phyloP scores from a whole-genome alignment of 2,329 filamentous ascomycete species.

The Byssothecium circinans region DNA sequence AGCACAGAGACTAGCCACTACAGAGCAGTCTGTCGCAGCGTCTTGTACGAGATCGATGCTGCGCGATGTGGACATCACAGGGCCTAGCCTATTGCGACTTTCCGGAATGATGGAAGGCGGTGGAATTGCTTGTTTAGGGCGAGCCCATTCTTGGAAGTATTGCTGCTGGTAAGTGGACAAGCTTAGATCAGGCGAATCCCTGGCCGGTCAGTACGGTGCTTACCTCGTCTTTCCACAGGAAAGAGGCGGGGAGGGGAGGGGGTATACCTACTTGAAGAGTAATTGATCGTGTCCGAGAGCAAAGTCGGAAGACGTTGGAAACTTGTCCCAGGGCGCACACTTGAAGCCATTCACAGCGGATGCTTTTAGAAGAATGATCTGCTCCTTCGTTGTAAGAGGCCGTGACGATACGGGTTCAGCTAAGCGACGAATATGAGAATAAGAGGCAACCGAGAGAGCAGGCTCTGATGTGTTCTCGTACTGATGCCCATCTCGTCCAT shows the following conservation, averaged over 20 bases:
- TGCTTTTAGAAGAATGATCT: conserved; percentile 73
- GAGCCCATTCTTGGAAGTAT: conserved; percentile 83
- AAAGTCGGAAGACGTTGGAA: conserved; percentile 67
- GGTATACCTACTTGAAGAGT: conserved; percentile 57
- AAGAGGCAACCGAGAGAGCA: conserved; percentile 12
- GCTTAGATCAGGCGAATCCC: conserved; percentile 69
- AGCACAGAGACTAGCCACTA: conserved; percentile 92
- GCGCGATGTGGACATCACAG: conserved; percentile 60
- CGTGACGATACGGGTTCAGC: conserved; percentile 58
- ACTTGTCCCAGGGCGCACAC: conserved; percentile 80
- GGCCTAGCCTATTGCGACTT: conserved; percentile 36
- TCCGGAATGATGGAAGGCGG: conserved; percentile 44
- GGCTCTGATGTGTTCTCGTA: background rate
- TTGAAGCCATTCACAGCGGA: conserved; percentile 80
- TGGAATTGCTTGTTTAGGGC: conserved; percentile 69
- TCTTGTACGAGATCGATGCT: conserved; percentile 89
- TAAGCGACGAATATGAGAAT: conserved; percentile 38
- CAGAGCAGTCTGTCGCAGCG: conserved; percentile 92
- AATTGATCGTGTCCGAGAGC: conserved; percentile 41
- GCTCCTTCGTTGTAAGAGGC: conserved; percentile 67
- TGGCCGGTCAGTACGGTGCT: conserved; percentile 39
- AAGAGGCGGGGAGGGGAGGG: background rate
- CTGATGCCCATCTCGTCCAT: background rate
- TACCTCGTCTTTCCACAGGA: background rate
- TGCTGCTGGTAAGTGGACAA: conserved; percentile 74